Evolutionary conservation across 176 grass and related monocot species (phyloP).

Genomic region (Carex myosuroides): DNA sequence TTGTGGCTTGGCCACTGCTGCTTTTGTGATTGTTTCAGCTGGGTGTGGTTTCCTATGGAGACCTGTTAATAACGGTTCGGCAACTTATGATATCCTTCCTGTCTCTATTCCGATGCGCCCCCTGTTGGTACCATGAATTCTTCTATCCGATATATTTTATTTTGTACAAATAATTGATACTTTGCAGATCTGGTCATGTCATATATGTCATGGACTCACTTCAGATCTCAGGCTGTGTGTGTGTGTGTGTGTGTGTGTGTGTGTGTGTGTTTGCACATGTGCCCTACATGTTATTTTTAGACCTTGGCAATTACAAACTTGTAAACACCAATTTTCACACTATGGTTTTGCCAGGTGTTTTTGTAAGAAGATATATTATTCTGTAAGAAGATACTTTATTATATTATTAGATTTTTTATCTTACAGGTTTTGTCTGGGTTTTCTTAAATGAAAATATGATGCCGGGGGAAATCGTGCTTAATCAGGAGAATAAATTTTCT

Average conservation of each 20-base stretch:
- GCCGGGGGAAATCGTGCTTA: not conserved
- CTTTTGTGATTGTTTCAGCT: not conserved
- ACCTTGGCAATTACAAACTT: not conserved
- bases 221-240: not conserved
- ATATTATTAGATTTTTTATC: not conserved
- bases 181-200: not conserved
- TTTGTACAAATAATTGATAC: not conserved
- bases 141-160: not conserved
- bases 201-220: not conserved
- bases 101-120: not conserved
- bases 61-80: not conserved
- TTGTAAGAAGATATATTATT: not conserved
- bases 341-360: not conserved
- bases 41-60: not conserved
- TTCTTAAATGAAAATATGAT: not conserved
- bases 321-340: not conserved
- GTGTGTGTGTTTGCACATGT: too few species aligned
- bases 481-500: too few species aligned
- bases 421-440: not conserved
- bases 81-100: conserved; percentile 7
- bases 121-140: not conserved
- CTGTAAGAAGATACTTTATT: not conserved
- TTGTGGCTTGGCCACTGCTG: not conserved
- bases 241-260: not conserved
- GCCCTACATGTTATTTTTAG: not conserved